Evolutionary conservation across 352 stramenopile genomes (phyloP).

Genomic region (Phytophthora europaea): DNA sequence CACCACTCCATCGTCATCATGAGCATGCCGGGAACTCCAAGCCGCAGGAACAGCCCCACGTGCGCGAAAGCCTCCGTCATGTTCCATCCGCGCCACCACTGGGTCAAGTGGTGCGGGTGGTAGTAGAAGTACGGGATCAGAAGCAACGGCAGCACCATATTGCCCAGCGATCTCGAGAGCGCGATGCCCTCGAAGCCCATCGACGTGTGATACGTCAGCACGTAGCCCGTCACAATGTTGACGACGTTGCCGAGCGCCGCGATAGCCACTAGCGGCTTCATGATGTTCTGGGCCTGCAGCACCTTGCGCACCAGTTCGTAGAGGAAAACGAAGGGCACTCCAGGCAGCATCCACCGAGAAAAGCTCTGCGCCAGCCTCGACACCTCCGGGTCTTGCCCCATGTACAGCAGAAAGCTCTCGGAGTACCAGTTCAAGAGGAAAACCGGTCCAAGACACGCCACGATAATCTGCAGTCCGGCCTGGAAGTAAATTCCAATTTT

Average conservation of each 20-base stretch:
- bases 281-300: slow-evolving; percentile 82
- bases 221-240: slow-evolving; percentile 67
- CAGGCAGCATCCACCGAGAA: slow-evolving; percentile 62
- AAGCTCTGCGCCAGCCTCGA: slow-evolving; percentile 67
- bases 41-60: slow-evolving; percentile 44
- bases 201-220: slow-evolving; percentile 77
- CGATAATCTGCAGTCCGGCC: slow-evolving; percentile 67
- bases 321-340: slow-evolving; percentile 77
- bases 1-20: slow-evolving; percentile 81
- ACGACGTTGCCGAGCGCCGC: slow-evolving; percentile 71
- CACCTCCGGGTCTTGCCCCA: slow-evolving; percentile 64
- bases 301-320: slow-evolving; percentile 89
- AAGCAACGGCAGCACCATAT: slow-evolving; percentile 54
- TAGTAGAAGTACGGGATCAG: slow-evolving; percentile 69
- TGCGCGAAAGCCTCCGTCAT: slow-evolving; percentile 41
- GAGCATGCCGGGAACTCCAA: slow-evolving; percentile 42
- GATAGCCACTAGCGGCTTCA: slow-evolving; percentile 78
- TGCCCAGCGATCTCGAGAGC: slow-evolving; percentile 63
- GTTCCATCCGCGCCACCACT: slow-evolving; percentile 64
- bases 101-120: slow-evolving; percentile 40
- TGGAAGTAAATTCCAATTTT: slow-evolving; percentile 88
- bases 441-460: slow-evolving; percentile 51
- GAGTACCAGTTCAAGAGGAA: slow-evolving; percentile 74
- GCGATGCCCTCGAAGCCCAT: slow-evolving; percentile 82
- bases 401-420: slow-evolving; percentile 50